Conservation (phyloP, 345 rosid genomes). For the Carallia pectinifolia region DNA sequence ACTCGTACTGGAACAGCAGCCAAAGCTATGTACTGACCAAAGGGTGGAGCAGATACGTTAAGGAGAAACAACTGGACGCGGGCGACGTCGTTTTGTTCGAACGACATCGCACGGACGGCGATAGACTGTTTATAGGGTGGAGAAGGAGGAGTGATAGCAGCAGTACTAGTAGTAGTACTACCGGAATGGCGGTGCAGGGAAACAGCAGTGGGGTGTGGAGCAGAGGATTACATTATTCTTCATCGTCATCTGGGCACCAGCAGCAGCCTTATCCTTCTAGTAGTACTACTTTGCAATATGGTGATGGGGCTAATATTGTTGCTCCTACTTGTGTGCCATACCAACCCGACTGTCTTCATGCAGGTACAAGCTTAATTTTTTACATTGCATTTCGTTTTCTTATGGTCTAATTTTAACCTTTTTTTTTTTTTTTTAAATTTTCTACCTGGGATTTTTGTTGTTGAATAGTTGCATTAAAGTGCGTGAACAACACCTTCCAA, state of each 20-base stretch:
- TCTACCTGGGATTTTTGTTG: background rate
- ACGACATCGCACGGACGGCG: slow-evolving; percentile 50
- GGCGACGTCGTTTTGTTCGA: slow-evolving; percentile 71
- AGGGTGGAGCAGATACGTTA: slow-evolving; percentile 91
- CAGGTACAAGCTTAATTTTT: slow-evolving; percentile 44
- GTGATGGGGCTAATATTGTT: slow-evolving; percentile 19
- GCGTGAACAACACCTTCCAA: slow-evolving; percentile 44
- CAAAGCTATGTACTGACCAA: slow-evolving; percentile 89
- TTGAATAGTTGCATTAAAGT: slow-evolving; percentile 16
- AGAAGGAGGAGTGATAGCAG: slow-evolving; percentile 31
- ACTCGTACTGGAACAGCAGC: slow-evolving; percentile 88
- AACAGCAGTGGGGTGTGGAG: slow-evolving; percentile 20
- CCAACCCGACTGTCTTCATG: slow-evolving; percentile 63
- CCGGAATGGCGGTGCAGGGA: slow-evolving; percentile 18
- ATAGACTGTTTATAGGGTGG: slow-evolving; percentile 73
- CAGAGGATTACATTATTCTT: slow-evolving; percentile 27
- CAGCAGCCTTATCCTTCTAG: slow-evolving; percentile 26
- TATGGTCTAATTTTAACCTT: background rate
- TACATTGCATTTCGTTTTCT: background rate
- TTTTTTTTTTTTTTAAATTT: too few relatives aligned
- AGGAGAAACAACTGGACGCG: slow-evolving; percentile 79
- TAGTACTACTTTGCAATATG: slow-evolving; percentile 25
- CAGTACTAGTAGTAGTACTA: background rate
- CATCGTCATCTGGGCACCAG: slow-evolving; percentile 11
- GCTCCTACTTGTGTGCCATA: slow-evolving; percentile 26